These are phyloP conservation scores for Nannochloropsis limnetica DNA, from an alignment of 352 stramenopile species.

Conservation along the genomic window DNA sequence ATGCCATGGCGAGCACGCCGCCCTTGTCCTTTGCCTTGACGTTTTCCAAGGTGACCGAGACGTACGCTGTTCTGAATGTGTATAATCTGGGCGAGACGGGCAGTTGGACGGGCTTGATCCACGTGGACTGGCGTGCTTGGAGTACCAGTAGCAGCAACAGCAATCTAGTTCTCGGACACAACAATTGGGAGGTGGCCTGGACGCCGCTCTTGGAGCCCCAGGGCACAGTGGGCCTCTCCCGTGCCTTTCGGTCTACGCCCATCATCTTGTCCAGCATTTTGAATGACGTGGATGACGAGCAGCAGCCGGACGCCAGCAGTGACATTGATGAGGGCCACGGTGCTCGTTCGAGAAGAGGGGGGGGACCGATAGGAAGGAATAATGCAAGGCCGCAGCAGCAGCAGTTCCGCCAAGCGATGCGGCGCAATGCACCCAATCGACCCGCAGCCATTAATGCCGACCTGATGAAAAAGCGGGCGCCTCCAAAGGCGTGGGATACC, in stretches of 20 bases:
- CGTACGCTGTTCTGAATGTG: neutral
- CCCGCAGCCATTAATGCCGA: too few relatives aligned
- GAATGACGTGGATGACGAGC: neutral
- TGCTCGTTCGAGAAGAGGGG: neutral
- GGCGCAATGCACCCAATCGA: too few relatives aligned
- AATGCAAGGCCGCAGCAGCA: neutral
- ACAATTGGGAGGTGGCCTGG: slow-evolving; percentile 24
- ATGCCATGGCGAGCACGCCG: neutral
- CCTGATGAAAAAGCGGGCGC: neutral
- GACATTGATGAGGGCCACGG: neutral
- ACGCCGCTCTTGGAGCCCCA: neutral
- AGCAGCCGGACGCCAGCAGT: neutral
- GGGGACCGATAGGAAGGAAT: neutral
- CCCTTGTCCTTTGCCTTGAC: slow-evolving; percentile 15
- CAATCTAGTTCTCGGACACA: neutral
- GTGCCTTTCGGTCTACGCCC: neutral
- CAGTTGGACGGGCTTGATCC: neutral
- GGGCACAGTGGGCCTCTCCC: slow-evolving; percentile 17
- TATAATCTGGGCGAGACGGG: neutral
- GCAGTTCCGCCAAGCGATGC: neutral
- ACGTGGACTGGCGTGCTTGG: slow-evolving; percentile 23
- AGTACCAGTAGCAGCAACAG: neutral
- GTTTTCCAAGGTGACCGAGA: slow-evolving; percentile 32
- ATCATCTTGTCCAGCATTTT: slow-evolving; percentile 17
- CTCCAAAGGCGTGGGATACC: slow-evolving; percentile 1